phyloP scores from a whole-genome alignment of 169 alveolate species.

The Cryptosporidium sp. region DNA sequence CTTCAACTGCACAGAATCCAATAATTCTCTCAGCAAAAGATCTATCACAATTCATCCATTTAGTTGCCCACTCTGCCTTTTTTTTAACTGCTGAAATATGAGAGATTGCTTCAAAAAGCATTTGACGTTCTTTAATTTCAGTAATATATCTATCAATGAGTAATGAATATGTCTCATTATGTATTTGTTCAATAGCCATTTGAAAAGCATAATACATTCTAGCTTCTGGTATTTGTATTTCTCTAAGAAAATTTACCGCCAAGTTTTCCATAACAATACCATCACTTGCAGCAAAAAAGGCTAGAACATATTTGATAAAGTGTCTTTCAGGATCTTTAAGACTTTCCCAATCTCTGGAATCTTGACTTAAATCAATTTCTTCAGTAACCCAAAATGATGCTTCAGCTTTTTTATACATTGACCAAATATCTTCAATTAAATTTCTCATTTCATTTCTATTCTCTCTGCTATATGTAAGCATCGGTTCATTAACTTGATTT shows the following conservation, averaged over 20 bases:
- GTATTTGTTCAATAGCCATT: conserved; percentile 98
- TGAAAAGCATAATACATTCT: conserved; percentile 97
- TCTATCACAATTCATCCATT: conserved; percentile 94
- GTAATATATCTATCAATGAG: conserved; percentile 88
- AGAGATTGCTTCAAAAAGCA: conserved; percentile 94
- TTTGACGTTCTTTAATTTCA: conserved; percentile 92
- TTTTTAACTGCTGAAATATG: conserved; percentile 92
- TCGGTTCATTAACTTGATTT: conserved; percentile 28
- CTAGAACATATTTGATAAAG: conserved; percentile 94
- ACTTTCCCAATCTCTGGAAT: conserved; percentile 94
- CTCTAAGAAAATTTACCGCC: conserved; percentile 93
- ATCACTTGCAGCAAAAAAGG: conserved; percentile 98
- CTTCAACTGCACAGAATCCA: conserved; percentile 92
- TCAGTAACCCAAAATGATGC: conserved; percentile 99
- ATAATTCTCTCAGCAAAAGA: conserved; percentile 96
- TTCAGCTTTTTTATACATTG: conserved; percentile 97
- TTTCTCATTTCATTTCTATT: conserved; percentile 3
- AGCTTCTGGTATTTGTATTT: conserved; percentile 97
- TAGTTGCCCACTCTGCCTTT: conserved; percentile 98
- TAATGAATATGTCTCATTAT: conserved; percentile 96
- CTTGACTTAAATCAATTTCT: conserved; percentile 96
- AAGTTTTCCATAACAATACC: conserved; percentile 99
- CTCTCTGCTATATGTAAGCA: not conserved
- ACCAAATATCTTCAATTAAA: conserved; percentile 89
- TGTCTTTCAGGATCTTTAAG: conserved; percentile 91